phyloP scores from a whole-genome alignment of 345 rosid species.

The Pugionium cornutum region DNA sequence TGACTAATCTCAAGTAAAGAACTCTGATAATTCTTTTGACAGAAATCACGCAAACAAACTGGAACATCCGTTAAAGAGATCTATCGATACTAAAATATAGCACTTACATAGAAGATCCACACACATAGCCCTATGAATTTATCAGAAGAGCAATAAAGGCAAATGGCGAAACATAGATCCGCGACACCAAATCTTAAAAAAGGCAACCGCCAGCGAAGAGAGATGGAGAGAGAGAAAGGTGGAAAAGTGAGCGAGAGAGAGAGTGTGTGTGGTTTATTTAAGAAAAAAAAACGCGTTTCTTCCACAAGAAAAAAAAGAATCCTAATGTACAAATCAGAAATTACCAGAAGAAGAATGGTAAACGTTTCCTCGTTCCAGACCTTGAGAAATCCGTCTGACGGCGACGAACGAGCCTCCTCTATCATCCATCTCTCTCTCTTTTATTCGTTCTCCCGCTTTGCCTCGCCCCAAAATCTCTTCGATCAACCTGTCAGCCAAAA shows the following conservation, averaged over 20 bases:
- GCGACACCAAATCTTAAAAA: constrained; percentile 34
- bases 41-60: not conserved
- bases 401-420: constrained; percentile 99
- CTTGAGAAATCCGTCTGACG: constrained; percentile 93
- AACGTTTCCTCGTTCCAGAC: constrained; percentile 72
- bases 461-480: constrained; percentile 14
- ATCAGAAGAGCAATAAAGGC: constrained; percentile 36
- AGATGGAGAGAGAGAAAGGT: not conserved
- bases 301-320: not conserved
- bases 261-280: not conserved
- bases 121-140: constrained; percentile 47
- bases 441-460: constrained; percentile 8
- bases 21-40: not conserved
- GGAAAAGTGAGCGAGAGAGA: constrained; percentile 27
- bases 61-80: constrained; percentile 12
- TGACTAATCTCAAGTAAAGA: constrained; percentile 11
- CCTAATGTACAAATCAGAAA: not conserved
- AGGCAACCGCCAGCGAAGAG: constrained; percentile 19
- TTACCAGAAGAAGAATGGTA: constrained; percentile 92
- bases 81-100: constrained; percentile 29
- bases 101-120: constrained; percentile 58
- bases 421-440: constrained; percentile 65
- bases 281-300: constrained; percentile 34
- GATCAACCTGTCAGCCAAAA: constrained; percentile 13
- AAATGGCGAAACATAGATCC: constrained; percentile 37